Evolutionary conservation across 345 rosid species (phyloP), one percentile per base, ranked within the genome.

Genomic region (Physaria fendleri): DNA sequence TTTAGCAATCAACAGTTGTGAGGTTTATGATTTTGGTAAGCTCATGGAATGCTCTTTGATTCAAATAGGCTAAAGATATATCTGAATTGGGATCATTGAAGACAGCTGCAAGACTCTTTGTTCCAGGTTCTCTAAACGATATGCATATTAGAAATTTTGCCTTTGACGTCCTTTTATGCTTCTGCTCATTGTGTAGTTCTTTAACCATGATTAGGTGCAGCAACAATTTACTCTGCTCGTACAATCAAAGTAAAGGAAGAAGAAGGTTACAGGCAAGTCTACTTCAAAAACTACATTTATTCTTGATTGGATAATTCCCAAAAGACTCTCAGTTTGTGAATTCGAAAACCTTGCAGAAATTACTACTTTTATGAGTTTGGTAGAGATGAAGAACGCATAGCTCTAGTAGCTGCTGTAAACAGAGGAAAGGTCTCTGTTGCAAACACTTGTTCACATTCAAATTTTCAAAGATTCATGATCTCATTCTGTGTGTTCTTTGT

Each of bases 291-390:
- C 29, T 8, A 12, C 22, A 16, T 33, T 59, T 59, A 35, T 35
- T 52, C 20, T 43, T 22, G 20, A 39, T 5, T 38, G 21, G 51
- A 56, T 24, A 45, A 24, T 13, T 20, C 15, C 8, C 44, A 24
- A 35, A 11, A 20, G 32, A 59, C 23, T 5, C 13, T 68, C 42
- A 60, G 35, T 46, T 51, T 76, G 33, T 56, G 56, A 37, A 56
- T 8, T 47, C 5, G 12, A 12, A 33, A 37, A 0, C 3, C 21
- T 47, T 38, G 59, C 84, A 88, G 98, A 88, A 86, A 82, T 42
- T 88, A 88, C 44, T 88, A 92, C 77, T 87, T 76, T 32, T 88
- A 88, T 61, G 93, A 88, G 79, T 92, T 92, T 69, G 93, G 95
- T 53, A 77, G 84, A 69, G 79, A 81, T 20, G 81, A 80, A 17